phyloP scores from a whole-genome alignment of 2,329 filamentous ascomycete species.

The Colletotrichum theobromicola region DNA sequence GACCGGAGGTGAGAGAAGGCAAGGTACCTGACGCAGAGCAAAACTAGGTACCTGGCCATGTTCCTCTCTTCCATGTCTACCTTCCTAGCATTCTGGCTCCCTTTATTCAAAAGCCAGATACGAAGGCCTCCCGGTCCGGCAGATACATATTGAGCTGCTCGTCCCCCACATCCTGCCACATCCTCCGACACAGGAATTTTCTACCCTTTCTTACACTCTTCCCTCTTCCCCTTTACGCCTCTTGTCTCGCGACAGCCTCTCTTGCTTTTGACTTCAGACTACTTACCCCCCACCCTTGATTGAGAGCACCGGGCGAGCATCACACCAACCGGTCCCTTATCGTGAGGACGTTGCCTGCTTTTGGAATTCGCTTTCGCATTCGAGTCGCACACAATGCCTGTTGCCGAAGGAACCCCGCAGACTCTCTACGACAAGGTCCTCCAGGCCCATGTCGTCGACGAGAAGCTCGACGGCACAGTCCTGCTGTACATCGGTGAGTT shows the following conservation, averaged over 20 bases:
- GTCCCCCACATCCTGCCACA: constrained; percentile 15
- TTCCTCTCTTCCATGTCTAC: neutral
- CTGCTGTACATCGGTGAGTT: constrained; percentile 88
- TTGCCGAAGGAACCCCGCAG: constrained; percentile 72
- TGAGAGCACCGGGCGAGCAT: neutral
- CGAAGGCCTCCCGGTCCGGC: constrained; percentile 20
- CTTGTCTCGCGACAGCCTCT: neutral
- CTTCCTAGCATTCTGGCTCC: neutral
- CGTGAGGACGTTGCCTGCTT: neutral
- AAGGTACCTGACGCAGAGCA: neutral
- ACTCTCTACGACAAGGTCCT: constrained; percentile 99
- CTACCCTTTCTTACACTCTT: neutral
- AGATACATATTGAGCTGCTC: constrained; percentile 22
- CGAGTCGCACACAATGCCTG: constrained; percentile 69
- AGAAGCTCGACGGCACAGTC: constrained; percentile 92
- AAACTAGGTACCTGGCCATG: neutral
- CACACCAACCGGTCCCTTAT: neutral
- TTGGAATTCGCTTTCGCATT: neutral
- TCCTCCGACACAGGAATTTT: constrained; percentile 13
- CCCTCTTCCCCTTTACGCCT: neutral
- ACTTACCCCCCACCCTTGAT: neutral
- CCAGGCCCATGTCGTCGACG: constrained; percentile 90
- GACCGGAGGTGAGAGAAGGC: neutral
- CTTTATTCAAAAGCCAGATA: neutral
- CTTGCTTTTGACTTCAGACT: neutral